phyloP scores from a whole-genome alignment of 139 green algal genomes.

The Marvania coccoides region DNA sequence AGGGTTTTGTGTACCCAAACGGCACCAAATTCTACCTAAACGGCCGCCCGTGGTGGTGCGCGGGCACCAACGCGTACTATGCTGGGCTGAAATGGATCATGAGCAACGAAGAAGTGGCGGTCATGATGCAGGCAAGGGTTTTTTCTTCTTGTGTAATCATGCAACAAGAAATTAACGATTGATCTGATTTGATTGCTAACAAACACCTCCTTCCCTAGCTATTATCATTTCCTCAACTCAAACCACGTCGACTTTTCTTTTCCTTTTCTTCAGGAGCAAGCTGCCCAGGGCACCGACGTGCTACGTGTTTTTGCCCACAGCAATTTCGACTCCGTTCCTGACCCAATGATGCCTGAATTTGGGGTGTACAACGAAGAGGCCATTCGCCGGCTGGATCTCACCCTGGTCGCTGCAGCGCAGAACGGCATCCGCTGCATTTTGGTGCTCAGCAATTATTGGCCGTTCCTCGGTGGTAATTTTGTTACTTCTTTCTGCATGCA shows the following conservation, averaged over 20 bases:
- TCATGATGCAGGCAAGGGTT: not conserved
- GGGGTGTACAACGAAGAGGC: not conserved
- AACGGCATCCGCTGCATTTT: constrained; percentile 38
- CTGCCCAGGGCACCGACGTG: not conserved
- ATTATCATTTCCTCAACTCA: too few species aligned
- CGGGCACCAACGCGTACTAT: too few species aligned
- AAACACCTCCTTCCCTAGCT: too few species aligned
- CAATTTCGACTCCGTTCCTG: not conserved
- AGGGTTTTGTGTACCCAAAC: not conserved
- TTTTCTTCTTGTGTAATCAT: too few species aligned
- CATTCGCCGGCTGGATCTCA: not conserved
- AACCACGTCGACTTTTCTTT: too few species aligned
- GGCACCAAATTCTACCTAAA: not conserved
- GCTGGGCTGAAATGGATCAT: not conserved
- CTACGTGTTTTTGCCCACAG: not conserved
- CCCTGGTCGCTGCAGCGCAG: constrained; percentile 5
- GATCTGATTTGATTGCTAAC: too few species aligned
- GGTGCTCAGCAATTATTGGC: constrained; percentile 35
- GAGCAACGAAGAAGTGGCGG: not conserved
- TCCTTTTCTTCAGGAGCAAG: not conserved
- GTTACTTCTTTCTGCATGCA: too few species aligned
- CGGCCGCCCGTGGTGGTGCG: not conserved
- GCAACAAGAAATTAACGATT: too few species aligned
- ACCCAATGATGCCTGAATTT: not conserved
- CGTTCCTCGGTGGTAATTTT: constrained; percentile 15